phyloP scores from a whole-genome alignment of 352 stramenopile genomes.

The Elongisporangium senticosum region DNA sequence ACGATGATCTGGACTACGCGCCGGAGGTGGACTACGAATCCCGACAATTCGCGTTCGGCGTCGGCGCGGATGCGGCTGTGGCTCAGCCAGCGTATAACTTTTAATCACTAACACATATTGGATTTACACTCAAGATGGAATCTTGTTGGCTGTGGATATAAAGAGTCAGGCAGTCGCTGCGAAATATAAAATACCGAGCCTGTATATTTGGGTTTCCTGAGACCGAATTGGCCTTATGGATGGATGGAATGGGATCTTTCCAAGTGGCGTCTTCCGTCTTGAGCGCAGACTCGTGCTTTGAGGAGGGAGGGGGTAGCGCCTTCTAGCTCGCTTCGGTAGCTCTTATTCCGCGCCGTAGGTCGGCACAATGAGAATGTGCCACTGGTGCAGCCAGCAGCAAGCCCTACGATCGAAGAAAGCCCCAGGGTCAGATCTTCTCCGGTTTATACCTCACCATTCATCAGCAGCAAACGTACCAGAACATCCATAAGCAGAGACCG shows the following conservation, averaged over 20 bases:
- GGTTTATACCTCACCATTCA: not conserved
- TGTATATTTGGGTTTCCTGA: not conserved
- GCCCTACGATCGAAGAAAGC: slow-evolving; percentile 29
- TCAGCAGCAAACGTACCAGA: slow-evolving; percentile 48
- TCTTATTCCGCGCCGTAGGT: slow-evolving; percentile 68
- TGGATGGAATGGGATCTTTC: not conserved
- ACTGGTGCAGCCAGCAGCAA: slow-evolving; percentile 89
- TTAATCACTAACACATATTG: not conserved
- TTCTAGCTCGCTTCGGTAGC: slow-evolving; percentile 1
- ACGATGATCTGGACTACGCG: slow-evolving; percentile 86
- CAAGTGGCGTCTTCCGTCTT: slow-evolving; percentile 1
- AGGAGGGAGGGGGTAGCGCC: not conserved
- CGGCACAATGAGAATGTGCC: slow-evolving; percentile 83
- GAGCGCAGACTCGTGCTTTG: not conserved
- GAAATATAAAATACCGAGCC: slow-evolving; percentile 12
- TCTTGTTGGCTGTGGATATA: slow-evolving; percentile 8
- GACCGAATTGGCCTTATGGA: not conserved
- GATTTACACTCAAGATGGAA: slow-evolving; percentile 6
- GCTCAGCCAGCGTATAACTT: slow-evolving; percentile 1
- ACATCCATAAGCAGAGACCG: slow-evolving; percentile 84
- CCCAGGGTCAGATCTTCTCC: not conserved
- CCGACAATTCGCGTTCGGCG: slow-evolving; percentile 65
- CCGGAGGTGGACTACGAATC: slow-evolving; percentile 43
- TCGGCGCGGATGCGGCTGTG: slow-evolving; percentile 13
- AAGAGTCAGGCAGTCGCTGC: not conserved